phyloP scores from a whole-genome alignment of 306 rosid genomes.

The Gastrolobium villosum region DNA sequence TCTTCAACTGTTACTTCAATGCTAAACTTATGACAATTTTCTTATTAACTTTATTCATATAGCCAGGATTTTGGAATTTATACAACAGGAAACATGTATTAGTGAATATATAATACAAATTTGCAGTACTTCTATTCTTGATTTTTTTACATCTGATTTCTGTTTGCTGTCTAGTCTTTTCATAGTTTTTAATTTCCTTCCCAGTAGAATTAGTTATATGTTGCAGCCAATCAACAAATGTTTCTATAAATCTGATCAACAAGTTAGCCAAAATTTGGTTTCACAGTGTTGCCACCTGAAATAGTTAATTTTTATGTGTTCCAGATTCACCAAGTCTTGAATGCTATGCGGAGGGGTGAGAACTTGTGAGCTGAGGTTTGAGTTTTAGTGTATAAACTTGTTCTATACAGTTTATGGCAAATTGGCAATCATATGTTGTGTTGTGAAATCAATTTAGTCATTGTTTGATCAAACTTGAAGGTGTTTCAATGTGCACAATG shows the following conservation, averaged over 20 bases:
- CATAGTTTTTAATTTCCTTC: constrained; percentile 37
- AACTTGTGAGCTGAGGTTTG: constrained; percentile 88
- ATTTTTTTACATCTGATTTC: constrained; percentile 18
- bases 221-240: constrained; percentile 22
- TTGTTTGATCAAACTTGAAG: constrained; percentile 38
- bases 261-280: constrained; percentile 41
- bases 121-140: not conserved
- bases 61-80: constrained; percentile 15
- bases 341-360: constrained; percentile 91
- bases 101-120: not conserved
- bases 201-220: constrained; percentile 12
- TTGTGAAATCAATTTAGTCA: constrained; percentile 37
- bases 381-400: constrained; percentile 37
- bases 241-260: not conserved
- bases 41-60: constrained; percentile 14
- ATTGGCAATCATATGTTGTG: not conserved
- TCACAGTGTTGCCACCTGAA: constrained; percentile 28
- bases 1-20: constrained; percentile 35
- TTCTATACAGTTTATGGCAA: constrained; percentile 41
- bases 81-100: constrained; percentile 5
- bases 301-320: constrained; percentile 43
- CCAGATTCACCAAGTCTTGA: constrained; percentile 96
- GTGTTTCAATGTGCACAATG: not conserved
- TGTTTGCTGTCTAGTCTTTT: constrained; percentile 38
- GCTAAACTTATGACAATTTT: constrained; percentile 27